Evolutionary conservation across 1,284 basidiomycete species (phyloP).

Genomic region (Trametes sp.): DNA sequence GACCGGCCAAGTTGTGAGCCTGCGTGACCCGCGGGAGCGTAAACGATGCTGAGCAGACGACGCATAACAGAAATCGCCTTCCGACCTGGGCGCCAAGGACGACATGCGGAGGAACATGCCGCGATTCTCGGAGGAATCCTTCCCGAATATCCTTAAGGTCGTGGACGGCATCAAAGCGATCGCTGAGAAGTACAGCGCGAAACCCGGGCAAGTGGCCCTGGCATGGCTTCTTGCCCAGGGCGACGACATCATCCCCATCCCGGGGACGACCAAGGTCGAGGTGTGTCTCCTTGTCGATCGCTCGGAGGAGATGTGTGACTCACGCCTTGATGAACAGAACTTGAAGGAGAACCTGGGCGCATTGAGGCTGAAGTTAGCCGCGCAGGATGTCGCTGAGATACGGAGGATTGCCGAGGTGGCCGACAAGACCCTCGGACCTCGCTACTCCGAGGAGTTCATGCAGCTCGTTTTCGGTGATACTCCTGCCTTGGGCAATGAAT

Average conservation of each 20-base stretch:
- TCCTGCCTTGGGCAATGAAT: constrained; percentile 13
- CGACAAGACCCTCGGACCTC: constrained; percentile 25
- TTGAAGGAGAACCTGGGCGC: constrained; percentile 51
- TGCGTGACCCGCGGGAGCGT: no score
- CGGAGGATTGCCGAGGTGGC: constrained; percentile 41
- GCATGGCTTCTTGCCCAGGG: constrained; percentile 53
- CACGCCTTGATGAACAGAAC: constrained; percentile 40
- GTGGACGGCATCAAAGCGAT: constrained; percentile 45
- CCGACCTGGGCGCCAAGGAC: constrained; percentile 54
- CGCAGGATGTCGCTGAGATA: constrained; percentile 44
- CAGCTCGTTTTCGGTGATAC: constrained; percentile 27
- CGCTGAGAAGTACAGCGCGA: constrained; percentile 44
- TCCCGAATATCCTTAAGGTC: constrained; percentile 52
- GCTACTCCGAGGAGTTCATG: constrained; percentile 23
- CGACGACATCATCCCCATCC: constrained; percentile 48
- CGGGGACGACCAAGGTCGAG: constrained; percentile 37
- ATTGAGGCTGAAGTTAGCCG: constrained; percentile 40
- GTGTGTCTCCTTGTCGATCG: not conserved
- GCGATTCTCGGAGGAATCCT: constrained; percentile 52
- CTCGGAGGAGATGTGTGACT: not conserved
- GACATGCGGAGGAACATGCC: constrained; percentile 52
- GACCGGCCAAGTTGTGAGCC: constrained; percentile 60
- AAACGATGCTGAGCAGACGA: no score
- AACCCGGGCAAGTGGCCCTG: constrained; percentile 51
- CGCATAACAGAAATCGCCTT: not conserved